Percentiles rank a stretch among this genome's conserved stretches.
These are phyloP conservation scores for Colletotrichum musae DNA, from an alignment of 2,329 filamentous ascomycete species.

Conservation along the genomic window DNA sequence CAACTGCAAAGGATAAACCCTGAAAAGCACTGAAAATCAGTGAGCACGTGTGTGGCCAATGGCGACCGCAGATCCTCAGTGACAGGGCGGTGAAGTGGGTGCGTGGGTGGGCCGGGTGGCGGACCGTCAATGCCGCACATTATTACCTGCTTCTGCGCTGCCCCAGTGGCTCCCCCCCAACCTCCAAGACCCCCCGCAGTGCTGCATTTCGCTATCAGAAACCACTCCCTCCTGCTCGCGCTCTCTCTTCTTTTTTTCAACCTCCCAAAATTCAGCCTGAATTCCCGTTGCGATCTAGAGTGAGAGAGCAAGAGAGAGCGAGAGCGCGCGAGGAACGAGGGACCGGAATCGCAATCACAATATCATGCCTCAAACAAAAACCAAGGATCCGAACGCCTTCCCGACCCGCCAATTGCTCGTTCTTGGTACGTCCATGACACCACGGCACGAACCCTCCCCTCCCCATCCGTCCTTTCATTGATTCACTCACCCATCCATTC, in stretches of 20 bases:
- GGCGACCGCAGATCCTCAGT: constrained; percentile 22
- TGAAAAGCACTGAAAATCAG: background rate
- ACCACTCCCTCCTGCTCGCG: background rate
- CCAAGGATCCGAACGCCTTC: constrained; percentile 34
- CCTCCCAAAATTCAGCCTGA: constrained; percentile 7
- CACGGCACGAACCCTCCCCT: background rate
- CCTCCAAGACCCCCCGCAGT: constrained; percentile 25
- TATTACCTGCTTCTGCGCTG: constrained; percentile 23
- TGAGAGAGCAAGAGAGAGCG: constrained; percentile 4
- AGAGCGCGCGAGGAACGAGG: background rate
- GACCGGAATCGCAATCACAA: background rate
- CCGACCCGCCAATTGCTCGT: constrained; percentile 35
- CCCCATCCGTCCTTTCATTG: background rate
- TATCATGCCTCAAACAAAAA: constrained; percentile 36
- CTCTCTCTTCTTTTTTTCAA: constrained; percentile 18
- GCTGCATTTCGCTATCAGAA: constrained; percentile 24
- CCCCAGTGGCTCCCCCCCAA: constrained; percentile 6
- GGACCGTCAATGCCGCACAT: constrained; percentile 25
- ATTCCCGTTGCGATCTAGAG: background rate
- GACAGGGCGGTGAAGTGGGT: constrained; percentile 21
- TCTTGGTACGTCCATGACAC: constrained; percentile 28
- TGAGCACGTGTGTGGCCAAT: constrained; percentile 16
- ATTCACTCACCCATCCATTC: background rate
- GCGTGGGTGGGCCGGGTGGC: constrained; percentile 18
- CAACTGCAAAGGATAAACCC: constrained; percentile 7